Evolutionary conservation across 2,329 filamentous ascomycete genomes (phyloP), one percentile per base, ranked within the genome.

Genomic region (Orbilia brochopaga): DNA sequence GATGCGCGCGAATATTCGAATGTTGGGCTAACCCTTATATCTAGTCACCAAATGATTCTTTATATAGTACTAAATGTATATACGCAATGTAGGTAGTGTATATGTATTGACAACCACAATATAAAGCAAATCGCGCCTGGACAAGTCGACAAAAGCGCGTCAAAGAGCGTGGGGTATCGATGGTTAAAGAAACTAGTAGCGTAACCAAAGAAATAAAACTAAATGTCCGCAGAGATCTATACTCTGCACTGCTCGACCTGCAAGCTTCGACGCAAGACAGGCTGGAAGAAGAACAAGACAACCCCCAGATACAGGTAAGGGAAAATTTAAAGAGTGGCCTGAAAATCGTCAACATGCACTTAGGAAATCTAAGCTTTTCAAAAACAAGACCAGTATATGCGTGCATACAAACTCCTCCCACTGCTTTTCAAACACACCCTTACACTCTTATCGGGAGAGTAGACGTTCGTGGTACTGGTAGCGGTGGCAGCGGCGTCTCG

Each of bases 221-320:
- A 48, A 13, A 11, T 13, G 10, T 40, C 1, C 2, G 24, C 40
- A 57, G 17, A 2, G 24, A 30, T 32, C 15, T 13, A 35, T 46
- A 40, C 37, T 19, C 19, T 23, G 23, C 15, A 48, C 42, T 58
- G 64, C 64, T 69, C 64, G 64, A 58, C 64, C 64, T 69, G 64
- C 64, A 69, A 69, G 64, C 50, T 24, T 42, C 17, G 11, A 5
- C 44, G 44, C 15, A 21, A 48, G 19, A 19, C 44, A 48, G 19
- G 44, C 44, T 15, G 7, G 19, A 48, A 23, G n/a, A 21, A 48
- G 21, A 4, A 11, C 2, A 19, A 48, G n/a, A 21, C 44, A 48
- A 19, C 15, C 8, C 6, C 6, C 19, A 21, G 44, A 19, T 4
- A 48, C 44, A 21, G 37, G 13, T 13, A 42, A 42, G 15, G 15